These are phyloP conservation scores for Suhomyces bolitotheri DNA, from an alignment of 1,139 yeast species.

Conservation along the genomic window DNA sequence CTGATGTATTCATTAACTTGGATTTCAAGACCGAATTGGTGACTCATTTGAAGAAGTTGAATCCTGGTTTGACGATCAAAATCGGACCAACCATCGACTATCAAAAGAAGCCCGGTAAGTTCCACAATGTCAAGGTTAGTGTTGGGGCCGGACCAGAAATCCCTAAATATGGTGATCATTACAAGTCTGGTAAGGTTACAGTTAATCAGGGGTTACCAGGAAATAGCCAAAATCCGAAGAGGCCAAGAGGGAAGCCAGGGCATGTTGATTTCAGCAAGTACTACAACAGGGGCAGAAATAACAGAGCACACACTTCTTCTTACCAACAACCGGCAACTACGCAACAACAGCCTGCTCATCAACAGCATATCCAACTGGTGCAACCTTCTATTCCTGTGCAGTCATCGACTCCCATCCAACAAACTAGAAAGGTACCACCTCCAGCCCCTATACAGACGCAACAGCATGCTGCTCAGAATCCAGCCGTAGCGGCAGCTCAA, in stretches of 20 bases:
- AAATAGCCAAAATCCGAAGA: conserved; percentile 63
- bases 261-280: conserved; percentile 48
- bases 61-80: conserved; percentile 58
- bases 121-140: conserved; percentile 70
- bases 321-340: conserved; percentile 10
- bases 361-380: conserved; percentile 11
- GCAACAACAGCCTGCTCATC: conserved; percentile 8
- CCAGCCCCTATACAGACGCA: conserved; percentile 10
- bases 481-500: conserved; percentile 13
- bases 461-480: conserved; percentile 6
- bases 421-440: conserved; percentile 16
- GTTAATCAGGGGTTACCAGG: conserved; percentile 82
- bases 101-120: conserved; percentile 87
- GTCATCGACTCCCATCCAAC: conserved; percentile 16
- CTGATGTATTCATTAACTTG: conserved; percentile 81
- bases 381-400: conserved; percentile 7
- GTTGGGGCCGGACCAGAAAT: conserved; percentile 53
- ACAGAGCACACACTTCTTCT: conserved; percentile 7
- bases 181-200: conserved; percentile 86
- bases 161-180: conserved; percentile 66
- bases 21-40: conserved; percentile 88
- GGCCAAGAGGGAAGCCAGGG: conserved; percentile 54
- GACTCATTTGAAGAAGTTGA: conserved; percentile 68
- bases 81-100: conserved; percentile 77
- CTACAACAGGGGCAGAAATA: conserved; percentile 33